These are phyloP conservation scores for Fonsecaea nubica DNA, from an alignment of 2,329 filamentous ascomycete genomes.

Conservation along the genomic window DNA sequence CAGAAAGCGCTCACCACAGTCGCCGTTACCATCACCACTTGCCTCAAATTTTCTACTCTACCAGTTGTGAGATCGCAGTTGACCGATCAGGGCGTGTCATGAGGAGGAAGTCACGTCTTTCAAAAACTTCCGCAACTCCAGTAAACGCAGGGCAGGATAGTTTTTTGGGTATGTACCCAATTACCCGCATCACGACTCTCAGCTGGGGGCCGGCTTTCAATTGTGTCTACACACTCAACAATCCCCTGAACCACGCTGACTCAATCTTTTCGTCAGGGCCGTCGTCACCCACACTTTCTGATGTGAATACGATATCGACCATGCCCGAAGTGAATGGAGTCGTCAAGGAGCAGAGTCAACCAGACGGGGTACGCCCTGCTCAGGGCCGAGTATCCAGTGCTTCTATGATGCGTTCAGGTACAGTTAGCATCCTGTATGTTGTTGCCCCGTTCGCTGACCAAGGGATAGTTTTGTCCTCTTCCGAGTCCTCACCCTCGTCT, in stretches of 20 bases:
- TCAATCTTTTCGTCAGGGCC: conserved; percentile 14
- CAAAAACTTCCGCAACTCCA: conserved; percentile 27
- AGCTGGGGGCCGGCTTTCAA: not conserved
- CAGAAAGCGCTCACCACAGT: conserved; percentile 3
- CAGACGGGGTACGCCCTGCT: conserved; percentile 29
- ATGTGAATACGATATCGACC: conserved; percentile 22
- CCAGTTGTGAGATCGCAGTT: conserved; percentile 16
- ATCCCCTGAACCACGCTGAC: conserved; percentile 18
- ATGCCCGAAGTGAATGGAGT: conserved; percentile 39
- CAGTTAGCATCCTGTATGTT: not conserved
- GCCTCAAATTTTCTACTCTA: not conserved
- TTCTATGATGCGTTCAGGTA: conserved; percentile 39
- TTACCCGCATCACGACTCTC: not conserved
- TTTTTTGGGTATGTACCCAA: conserved; percentile 17
- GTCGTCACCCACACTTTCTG: conserved; percentile 6
- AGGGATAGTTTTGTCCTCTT: conserved; percentile 31
- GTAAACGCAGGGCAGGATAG: conserved; percentile 17
- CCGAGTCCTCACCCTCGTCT: conserved; percentile 38
- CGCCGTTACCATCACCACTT: not conserved
- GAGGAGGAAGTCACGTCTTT: conserved; percentile 34
- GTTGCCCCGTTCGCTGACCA: conserved; percentile 3
- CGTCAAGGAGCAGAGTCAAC: conserved; percentile 36
- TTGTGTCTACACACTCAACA: not conserved
- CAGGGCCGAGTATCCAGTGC: conserved; percentile 37
- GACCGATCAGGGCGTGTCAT: conserved; percentile 30